Conservation (phyloP, 306 rosid species). For the Alnus rubra region DNA sequence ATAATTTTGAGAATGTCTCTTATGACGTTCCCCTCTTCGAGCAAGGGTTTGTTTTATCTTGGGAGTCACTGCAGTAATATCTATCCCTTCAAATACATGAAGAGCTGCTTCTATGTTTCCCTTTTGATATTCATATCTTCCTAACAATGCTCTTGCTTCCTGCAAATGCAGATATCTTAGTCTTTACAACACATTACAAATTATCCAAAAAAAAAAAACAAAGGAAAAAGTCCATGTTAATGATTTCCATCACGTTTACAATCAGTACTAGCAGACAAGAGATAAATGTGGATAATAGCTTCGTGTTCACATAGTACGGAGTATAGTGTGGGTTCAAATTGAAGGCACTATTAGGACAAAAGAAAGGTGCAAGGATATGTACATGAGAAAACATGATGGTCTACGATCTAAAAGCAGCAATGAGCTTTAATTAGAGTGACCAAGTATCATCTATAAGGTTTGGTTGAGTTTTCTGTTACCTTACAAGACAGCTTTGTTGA, state of each 20-base stretch:
- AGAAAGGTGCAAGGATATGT: neutral
- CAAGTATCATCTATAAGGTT: neutral
- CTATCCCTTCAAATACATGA: conserved; percentile 88
- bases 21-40: conserved; percentile 49
- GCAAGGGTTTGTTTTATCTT: conserved; percentile 71
- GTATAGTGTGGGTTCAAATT: neutral
- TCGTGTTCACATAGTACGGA: neutral
- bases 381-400: conserved; percentile 1
- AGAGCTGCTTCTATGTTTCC: conserved; percentile 90
- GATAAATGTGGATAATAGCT: neutral
- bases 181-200: conserved; percentile 20
- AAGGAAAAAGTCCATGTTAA: neutral
- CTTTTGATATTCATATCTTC: conserved; percentile 89
- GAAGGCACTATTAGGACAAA: neutral
- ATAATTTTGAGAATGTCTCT: conserved; percentile 55
- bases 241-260: neutral
- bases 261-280: no score
- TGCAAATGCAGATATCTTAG: conserved; percentile 39
- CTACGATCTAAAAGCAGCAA: conserved; percentile 22
- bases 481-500: neutral
- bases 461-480: no score
- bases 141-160: conserved; percentile 96
- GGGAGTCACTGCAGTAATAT: conserved; percentile 58
- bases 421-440: neutral
- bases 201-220: conserved; percentile 4